A percentile compares a stretch with the other conserved stretches of the same genome.
phyloP scores from a whole-genome alignment of 306 rosid species.

The Alnus glutinosa region DNA sequence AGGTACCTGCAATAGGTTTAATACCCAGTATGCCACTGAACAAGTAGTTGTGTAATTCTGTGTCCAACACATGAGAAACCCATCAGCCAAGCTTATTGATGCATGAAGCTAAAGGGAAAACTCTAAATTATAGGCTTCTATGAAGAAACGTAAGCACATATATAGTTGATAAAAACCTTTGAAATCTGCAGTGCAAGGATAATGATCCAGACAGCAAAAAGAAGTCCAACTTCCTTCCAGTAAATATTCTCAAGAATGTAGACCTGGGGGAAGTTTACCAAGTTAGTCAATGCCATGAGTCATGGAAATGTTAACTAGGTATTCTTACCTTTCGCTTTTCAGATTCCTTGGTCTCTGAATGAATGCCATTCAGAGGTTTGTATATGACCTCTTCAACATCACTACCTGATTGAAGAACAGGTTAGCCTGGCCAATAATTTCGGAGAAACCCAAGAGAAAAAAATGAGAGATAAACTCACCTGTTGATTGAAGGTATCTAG shows the following conservation, averaged over 20 bases:
- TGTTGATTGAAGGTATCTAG: conserved; percentile 42
- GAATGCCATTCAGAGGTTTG: conserved; percentile 45
- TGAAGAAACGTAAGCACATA: not conserved
- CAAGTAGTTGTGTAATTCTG: conserved; percentile 62
- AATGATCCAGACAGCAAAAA: conserved; percentile 78
- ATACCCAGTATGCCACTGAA: conserved; percentile 71
- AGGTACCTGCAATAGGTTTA: conserved; percentile 79
- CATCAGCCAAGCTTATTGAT: not conserved
- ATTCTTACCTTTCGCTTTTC: conserved; percentile 37
- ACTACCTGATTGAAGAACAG: conserved; percentile 42
- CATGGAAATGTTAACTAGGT: not conserved
- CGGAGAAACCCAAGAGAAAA: not conserved
- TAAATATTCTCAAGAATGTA: conserved; percentile 59
- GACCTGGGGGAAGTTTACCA: conserved; percentile 54
- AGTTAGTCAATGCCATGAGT: not conserved
- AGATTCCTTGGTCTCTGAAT: conserved; percentile 20
- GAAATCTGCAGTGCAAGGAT: conserved; percentile 72
- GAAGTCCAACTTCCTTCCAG: conserved; percentile 89
- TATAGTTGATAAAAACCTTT: conserved; percentile 50
- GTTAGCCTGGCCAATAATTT: not conserved
- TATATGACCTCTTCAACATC: conserved; percentile 55
- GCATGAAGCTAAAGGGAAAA: conserved; percentile 4
- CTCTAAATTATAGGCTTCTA: not conserved
- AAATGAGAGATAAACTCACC: conserved; percentile 46
- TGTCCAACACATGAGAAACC: conserved; percentile 16